Evolutionary conservation across 495 filamentous ascomycete species (phyloP), one percentile per base, ranked within the genome.

Genomic region (Jackrogersella multiformis): DNA sequence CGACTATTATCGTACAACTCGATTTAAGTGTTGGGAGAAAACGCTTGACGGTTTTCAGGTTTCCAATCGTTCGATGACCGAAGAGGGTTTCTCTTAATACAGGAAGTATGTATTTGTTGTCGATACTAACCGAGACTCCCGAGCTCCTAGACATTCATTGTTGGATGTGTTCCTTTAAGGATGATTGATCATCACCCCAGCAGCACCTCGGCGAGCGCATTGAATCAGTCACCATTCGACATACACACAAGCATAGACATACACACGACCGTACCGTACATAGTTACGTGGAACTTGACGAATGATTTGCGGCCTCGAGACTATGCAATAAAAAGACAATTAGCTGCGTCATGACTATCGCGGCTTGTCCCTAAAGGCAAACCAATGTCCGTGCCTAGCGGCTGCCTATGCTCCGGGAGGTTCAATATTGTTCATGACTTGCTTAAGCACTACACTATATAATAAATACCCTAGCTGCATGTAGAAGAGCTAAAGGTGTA

Each of bases 341-440:
- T 34, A 15, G 48, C 64, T 69, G 66, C 66, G 66, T 69, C 66
- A 69, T 69, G 60, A 52, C 49, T 44, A 60, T 45, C 15, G 52
- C 32, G 13, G 26, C 24, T 21, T 34, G 26, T 56, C 45, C 35
- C 45, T 13, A 28, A 42, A 60, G 49, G 32, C n/a, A 34, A 30
- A 24, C 56, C 64, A 68, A 62, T 64, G 24, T 28, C 36, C 53
- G 28, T 38, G 21, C 49, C 20, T 64, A 30, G 41, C 63, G 63
- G 63, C 32, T 32, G 18, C 28, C 49, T 66, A 66, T 66, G 56
- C 55, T 66, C 63, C 63, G 63, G 56, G 41, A 42, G 32, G 48
- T 54, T 42, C 26, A 45, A 39, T 39, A 26, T 41, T 53, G 55
- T 39, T 54, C 18, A 39, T 57, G 46, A 42, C 62, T 39, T 49